Evolutionary conservation across 495 filamentous ascomycete species (phyloP), one percentile per base, ranked within the genome.

Genomic region (Xylaria intraflava): DNA sequence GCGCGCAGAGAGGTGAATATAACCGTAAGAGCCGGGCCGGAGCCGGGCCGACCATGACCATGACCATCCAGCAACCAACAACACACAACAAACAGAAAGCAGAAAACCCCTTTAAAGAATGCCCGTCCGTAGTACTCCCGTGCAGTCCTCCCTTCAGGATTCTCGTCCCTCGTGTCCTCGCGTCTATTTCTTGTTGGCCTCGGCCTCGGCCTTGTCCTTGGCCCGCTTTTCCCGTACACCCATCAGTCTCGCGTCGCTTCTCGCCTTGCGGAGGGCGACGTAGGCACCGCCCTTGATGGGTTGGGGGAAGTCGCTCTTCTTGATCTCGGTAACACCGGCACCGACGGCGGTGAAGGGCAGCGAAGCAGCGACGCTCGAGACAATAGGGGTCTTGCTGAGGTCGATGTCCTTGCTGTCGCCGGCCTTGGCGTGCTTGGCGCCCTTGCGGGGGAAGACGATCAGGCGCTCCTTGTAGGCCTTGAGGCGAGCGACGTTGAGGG

Each of bases 391-490:
- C 56, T 77, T 80, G 68, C 83, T 83, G 74, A 93, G 82, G 59
- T 95, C 90, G 72, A 93, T 90, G 60, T 81, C 83, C 69, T 87
- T 83, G 67, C 88, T 85, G 75, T 96, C 93, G 70, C 84, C 82
- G 65, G 84, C 85, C 86, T 92, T 96, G 76, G 83, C 78, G 56
- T 66, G 61, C 78, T 93, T 86, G 76, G 90, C 89, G 68, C 82
- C 78, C 77, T 89, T 92, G 81, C 90, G 90, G 66, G 93, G 93
- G 85, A 97, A 97, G 72, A 98, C 78, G 77, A 98, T 95, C 68
- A 98, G 75, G 67, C 90, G 88, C 61, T 82, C 83, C 78, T 85
- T 87, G 90, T 96, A 98, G 70, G 85, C 89, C 80, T 94, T 88
- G 62, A 98, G 88, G 67, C 93, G 93, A 71, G 86, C 86, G 61